Base-by-base conservation (phyloP, 2,329 filamentous ascomycete species). In the Bisporella sp. region DNA sequence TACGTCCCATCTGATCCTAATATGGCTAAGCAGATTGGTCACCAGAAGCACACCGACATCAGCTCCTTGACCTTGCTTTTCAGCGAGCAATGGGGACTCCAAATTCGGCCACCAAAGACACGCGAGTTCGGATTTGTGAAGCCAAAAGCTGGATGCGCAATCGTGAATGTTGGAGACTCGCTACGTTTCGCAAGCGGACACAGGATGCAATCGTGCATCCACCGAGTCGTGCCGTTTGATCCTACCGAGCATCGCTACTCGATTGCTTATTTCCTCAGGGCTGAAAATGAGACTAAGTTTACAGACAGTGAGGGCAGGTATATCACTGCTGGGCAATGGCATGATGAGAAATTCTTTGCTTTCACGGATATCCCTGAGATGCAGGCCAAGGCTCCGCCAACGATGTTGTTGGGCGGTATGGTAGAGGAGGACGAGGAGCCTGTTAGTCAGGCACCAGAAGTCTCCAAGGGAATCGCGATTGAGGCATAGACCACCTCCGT, bases 91-190 rank as follows among this genome's bases (percentile, higher is more conserved):
- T 77, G 74, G 73, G 78, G 78, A 5, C 71, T 81, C 31, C 78
- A 82, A 64, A 71, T 80, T 54, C 73, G 73, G 3, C 73, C 75
- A 0, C 76, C 76, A 2, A 73, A 71, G 48, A 51, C 47, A 13
- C 13, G 8, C 3, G 69, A 73, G 59, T 78, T 77, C 69, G 71
- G 71, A 42, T 80, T 77, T 64, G 74, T 81, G 7, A 72, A 67
- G 51, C 77, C 78, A 46, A 71, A 70, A 58, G 61, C 65, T 0
- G 76, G 76, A 50, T 71, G 68, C 55, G 78, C 77, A 32, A 71
- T 82, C 59, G 69, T 81, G 57, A 75, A 82, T 63, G 74, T 82
- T 12, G 78, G 78, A 52, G 78, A 82, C 68, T 77, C 75, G 30
- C 69, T 82, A 54, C 73, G 77, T 41, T 81, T 80, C 57, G 73